A percentile compares a stretch with the other conserved stretches of the same genome.
phyloP scores from a whole-genome alignment of 78 protist genomes.

The Polysphondylium violaceum region DNA sequence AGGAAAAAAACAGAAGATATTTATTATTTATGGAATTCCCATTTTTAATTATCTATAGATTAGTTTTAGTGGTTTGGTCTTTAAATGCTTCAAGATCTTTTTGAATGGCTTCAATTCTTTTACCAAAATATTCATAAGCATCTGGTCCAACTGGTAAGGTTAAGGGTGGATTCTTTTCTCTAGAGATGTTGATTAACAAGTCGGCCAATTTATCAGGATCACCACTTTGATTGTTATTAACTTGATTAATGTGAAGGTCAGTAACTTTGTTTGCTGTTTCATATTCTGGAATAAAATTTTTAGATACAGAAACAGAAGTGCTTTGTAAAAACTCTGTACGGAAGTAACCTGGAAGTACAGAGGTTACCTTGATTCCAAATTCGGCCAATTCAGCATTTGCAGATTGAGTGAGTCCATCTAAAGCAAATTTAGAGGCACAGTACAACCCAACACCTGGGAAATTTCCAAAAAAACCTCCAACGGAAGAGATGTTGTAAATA shows the following conservation, averaged over 20 bases:
- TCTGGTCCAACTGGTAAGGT: neutral
- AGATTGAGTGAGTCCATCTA: constrained; percentile 40
- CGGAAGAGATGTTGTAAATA: constrained; percentile 21
- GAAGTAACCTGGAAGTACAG: constrained; percentile 27
- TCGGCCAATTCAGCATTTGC: constrained; percentile 14
- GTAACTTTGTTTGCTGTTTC: neutral
- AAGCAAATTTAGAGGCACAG: constrained; percentile 38
- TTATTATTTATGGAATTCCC: no score
- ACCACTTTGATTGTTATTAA: constrained; percentile 43
- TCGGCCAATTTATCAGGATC: constrained; percentile 23
- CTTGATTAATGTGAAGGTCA: neutral
- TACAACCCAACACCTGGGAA: constrained; percentile 13
- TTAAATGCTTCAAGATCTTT: neutral
- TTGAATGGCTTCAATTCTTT: neutral
- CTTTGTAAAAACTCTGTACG: constrained; percentile 9
- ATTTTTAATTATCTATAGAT: no score
- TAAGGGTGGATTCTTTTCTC: neutral
- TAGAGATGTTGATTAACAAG: neutral
- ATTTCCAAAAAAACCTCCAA: neutral
- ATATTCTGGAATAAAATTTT: neutral
- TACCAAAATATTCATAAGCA: neutral
- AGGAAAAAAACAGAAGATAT: no score
- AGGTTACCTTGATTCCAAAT: neutral
- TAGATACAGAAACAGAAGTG: neutral
- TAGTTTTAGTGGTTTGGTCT: no score